Conservation (phyloP, 306 rosid species). For the Comarum palustre region DNA sequence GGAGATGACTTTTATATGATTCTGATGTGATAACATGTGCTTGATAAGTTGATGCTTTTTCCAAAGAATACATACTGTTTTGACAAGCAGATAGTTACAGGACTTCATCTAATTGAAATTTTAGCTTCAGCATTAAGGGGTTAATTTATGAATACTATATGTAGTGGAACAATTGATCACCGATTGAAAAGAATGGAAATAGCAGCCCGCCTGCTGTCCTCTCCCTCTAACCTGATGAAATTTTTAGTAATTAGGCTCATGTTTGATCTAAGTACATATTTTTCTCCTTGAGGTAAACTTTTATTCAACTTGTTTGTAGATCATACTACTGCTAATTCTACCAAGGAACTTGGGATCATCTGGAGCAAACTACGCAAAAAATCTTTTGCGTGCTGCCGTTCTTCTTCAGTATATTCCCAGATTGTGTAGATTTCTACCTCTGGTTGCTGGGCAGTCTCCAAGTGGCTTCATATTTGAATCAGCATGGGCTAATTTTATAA, state of each 20-base stretch:
- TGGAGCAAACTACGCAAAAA: slow-evolving; percentile 76
- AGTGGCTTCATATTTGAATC: slow-evolving; percentile 78
- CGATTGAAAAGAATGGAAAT: background rate
- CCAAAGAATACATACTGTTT: background rate
- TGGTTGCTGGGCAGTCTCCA: slow-evolving; percentile 63
- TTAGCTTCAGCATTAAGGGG: background rate
- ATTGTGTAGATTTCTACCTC: slow-evolving; percentile 58
- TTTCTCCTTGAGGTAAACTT: slow-evolving; percentile 11
- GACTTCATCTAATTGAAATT: background rate
- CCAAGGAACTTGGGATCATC: slow-evolving; percentile 48
- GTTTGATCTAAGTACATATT: background rate
- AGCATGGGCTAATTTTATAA: slow-evolving; percentile 69
- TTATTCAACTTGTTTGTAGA: slow-evolving; percentile 43
- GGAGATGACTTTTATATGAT: background rate
- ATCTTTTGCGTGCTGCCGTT: slow-evolving; percentile 54
- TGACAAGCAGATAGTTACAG: background rate
- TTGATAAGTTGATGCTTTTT: background rate
- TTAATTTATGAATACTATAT: background rate
- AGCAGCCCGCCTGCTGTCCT: background rate
- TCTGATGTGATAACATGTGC: slow-evolving; percentile 1
- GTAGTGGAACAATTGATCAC: background rate
- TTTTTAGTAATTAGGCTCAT: background rate
- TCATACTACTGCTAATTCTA: slow-evolving; percentile 47
- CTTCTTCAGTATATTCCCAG: slow-evolving; percentile 75
- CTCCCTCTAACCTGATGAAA: background rate